A percentile compares a stretch with the other conserved stretches of the same genome.
These are phyloP conservation scores for Astrocystis sublimbata DNA, from an alignment of 495 filamentous ascomycete genomes.

Conservation along the genomic window DNA sequence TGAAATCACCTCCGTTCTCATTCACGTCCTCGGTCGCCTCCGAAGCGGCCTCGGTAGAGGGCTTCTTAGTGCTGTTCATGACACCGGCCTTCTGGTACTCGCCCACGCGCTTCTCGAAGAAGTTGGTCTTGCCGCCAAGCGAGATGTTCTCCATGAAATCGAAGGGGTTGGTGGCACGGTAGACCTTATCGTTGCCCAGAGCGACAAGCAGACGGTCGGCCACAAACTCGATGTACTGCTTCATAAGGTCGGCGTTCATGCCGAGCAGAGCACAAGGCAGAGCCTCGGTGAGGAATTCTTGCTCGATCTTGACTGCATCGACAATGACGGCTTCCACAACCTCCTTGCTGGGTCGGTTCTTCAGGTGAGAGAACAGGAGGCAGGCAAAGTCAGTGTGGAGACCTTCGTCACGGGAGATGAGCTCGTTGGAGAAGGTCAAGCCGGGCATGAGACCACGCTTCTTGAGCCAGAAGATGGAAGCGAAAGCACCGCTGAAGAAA, in stretches of 20 bases:
- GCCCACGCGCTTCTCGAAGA: constrained; percentile 99
- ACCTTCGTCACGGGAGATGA: constrained; percentile 99
- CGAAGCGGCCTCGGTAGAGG: constrained; percentile 49
- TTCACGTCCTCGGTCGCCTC: constrained; percentile 53
- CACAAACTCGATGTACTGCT: constrained; percentile 99
- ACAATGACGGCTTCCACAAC: constrained; percentile 83
- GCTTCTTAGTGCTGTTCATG: constrained; percentile 91
- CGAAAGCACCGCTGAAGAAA: constrained; percentile 99
- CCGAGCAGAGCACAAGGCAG: constrained; percentile 89
- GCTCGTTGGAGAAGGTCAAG: constrained; percentile 98
- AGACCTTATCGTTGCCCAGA: constrained; percentile 91
- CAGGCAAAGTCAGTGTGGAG: constrained; percentile 99
- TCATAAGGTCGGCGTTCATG: constrained; percentile 97
- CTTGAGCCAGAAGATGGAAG: constrained; percentile 99
- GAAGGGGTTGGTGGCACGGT: constrained; percentile 91
- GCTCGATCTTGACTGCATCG: constrained; percentile 91
- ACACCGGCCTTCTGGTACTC: constrained; percentile 99
- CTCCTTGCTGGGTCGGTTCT: constrained; percentile 81
- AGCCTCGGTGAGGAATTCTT: constrained; percentile 96
- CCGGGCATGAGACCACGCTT: constrained; percentile 99
- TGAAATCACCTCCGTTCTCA: constrained; percentile 76
- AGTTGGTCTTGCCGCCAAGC: constrained; percentile 98
- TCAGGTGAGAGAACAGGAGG: constrained; percentile 91
- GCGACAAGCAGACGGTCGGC: constrained; percentile 91
- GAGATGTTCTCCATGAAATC: constrained; percentile 99